phyloP scores from a whole-genome alignment of 2,329 filamentous ascomycete species.

The Leptographium procerum region DNA sequence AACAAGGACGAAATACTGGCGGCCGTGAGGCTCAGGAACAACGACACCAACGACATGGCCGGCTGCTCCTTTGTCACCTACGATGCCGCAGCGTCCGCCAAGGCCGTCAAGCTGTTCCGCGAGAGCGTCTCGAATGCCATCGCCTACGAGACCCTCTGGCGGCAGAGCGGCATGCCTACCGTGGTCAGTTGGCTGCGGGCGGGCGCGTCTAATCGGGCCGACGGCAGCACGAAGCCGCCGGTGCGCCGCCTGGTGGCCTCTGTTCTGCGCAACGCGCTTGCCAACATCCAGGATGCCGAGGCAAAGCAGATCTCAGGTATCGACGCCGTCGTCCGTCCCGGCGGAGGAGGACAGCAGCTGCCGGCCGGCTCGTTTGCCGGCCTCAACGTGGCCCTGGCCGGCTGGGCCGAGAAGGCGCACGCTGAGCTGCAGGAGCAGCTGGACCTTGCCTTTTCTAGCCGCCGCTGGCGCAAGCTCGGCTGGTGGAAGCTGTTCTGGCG shows the following conservation, averaged over 20 bases:
- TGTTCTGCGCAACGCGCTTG: conserved; percentile 44
- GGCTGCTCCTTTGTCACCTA: conserved; percentile 43
- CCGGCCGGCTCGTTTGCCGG: conserved; percentile 21
- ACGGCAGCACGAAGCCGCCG: conserved; percentile 48
- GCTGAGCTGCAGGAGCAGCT: conserved; percentile 72
- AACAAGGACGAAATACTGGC: conserved; percentile 33
- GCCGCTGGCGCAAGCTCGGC: conserved; percentile 64
- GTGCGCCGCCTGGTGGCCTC: conserved; percentile 57
- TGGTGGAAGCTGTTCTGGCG: conserved; percentile 98
- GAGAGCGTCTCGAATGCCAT: conserved; percentile 57
- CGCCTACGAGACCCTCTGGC: conserved; percentile 65
- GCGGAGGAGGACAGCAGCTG: conserved; percentile 6
- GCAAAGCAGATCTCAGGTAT: conserved; percentile 16
- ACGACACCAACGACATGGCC: conserved; percentile 24
- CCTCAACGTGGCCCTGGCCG: conserved; percentile 49
- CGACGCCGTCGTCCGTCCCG: not conserved
- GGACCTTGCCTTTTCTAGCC: conserved; percentile 64
- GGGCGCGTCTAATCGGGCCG: conserved; percentile 26
- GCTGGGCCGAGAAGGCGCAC: conserved; percentile 73
- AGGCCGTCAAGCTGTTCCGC: conserved; percentile 57
- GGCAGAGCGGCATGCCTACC: conserved; percentile 54
- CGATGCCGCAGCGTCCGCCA: conserved; percentile 49
- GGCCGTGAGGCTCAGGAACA: conserved; percentile 39
- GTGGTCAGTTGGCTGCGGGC: conserved; percentile 55
- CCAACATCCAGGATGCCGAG: conserved; percentile 40